Conservation (phyloP, 176 grass and related monocot genomes). For the Eragrostis nindensis region DNA sequence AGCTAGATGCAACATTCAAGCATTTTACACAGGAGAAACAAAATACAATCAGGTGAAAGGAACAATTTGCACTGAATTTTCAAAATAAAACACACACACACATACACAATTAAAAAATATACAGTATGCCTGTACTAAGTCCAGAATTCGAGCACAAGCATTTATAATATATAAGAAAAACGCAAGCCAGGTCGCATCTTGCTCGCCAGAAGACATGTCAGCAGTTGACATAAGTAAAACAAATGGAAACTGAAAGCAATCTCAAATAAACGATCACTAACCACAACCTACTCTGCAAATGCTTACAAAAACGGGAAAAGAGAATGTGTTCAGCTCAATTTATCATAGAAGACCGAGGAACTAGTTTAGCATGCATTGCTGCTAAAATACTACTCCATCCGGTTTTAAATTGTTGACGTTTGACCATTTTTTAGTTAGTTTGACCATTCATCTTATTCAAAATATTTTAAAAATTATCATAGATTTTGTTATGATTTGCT, state of each 20-base stretch:
- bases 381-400: background rate
- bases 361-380: background rate
- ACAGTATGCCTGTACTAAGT: background rate
- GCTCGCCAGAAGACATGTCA: background rate
- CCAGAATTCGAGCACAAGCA: background rate
- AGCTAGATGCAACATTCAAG: conserved; percentile 48
- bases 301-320: background rate
- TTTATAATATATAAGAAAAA: background rate
- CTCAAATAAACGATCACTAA: background rate
- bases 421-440: too few relatives aligned
- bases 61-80: background rate
- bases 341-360: background rate
- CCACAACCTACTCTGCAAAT: background rate
- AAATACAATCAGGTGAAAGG: conserved; percentile 15
- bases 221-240: background rate
- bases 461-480: too few relatives aligned
- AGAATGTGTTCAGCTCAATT: background rate
- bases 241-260: background rate
- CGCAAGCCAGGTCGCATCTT: background rate
- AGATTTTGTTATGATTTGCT: too few relatives aligned
- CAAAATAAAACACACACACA: too few relatives aligned
- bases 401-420: too few relatives aligned
- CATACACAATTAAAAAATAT: background rate
- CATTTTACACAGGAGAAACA: conserved; percentile 18
- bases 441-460: too few relatives aligned